Base-by-base conservation (phyloP, 768 basidiomycete species). In the Fomitopsis pulvina region DNA sequence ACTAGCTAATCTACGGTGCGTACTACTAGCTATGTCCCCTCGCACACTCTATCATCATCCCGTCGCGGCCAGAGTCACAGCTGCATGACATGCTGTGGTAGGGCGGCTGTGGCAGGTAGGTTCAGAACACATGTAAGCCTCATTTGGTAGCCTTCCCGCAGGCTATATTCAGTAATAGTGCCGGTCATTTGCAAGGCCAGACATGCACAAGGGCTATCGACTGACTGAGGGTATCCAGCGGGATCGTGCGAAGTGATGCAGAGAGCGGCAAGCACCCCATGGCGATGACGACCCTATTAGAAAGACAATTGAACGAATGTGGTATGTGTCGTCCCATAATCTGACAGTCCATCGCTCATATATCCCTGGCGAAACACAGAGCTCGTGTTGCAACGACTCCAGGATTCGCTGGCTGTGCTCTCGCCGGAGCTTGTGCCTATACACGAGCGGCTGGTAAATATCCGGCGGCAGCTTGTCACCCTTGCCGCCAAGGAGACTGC, bases 221-320 rank as follows among this genome's bases (percentile, higher is more conserved):
- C 37, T 48, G 20, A 40, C 34, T 39, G 12, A n/a, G 18, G 25
- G 48, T 20, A 24, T 44, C 25, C 52, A 64, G 63, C 32, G 50
- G 79, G 53, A 95, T 98, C 59, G 81, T 99, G 48, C 84, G 85
- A 55, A 79, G 83, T 53, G 93, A 95, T 61, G 75, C 79, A 18
- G 83, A 86, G 54, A 80, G 81, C 51, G 83, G 83, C 0, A 91
- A 87, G 62, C 91, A 93, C 60, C 85, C 92, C 2, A 81, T 81
- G 49, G 83, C 92, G 21, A 81, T 99, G 72, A 88, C 86, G 18
- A 92, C 84, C 61, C 76, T 99, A 6, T 79, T 99, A 41, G 87
- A 90, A 60, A 79, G 90, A 47, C 95, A 97, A 63, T 74, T 97
- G 58, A 86, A 90, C 60, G 89, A 90, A 63, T 93, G 92, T 61